These are phyloP conservation scores for Penicillium roqueforti DNA, from an alignment of 495 filamentous ascomycete genomes.

Conservation along the genomic window DNA sequence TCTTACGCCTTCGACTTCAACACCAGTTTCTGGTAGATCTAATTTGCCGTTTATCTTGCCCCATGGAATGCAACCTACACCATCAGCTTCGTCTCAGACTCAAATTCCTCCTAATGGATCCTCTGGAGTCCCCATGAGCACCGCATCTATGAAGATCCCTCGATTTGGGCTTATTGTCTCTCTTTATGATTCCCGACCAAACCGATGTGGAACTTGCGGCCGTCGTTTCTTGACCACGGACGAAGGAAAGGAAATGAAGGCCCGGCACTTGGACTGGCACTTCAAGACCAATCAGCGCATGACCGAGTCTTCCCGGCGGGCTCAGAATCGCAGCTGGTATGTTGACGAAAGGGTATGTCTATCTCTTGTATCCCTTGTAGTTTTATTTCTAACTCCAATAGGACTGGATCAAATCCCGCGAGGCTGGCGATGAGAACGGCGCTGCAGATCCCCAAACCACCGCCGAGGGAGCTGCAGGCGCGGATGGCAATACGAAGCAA, in stretches of 20 bases:
- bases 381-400: conserved; percentile 21
- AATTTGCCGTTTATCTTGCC: conserved; percentile 41
- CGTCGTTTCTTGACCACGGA: conserved; percentile 75
- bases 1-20: conserved; percentile 20
- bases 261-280: conserved; percentile 96
- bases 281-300: conserved; percentile 90
- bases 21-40: conserved; percentile 21
- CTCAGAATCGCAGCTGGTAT: conserved; percentile 88
- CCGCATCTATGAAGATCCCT: conserved; percentile 73
- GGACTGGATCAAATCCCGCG: conserved; percentile 87
- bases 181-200: conserved; percentile 74
- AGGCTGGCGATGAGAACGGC: conserved; percentile 61
- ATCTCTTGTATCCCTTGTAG: background rate
- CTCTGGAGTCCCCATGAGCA: conserved; percentile 63
- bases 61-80: conserved; percentile 37
- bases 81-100: conserved; percentile 29
- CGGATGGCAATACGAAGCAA: conserved; percentile 42
- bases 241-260: conserved; percentile 77
- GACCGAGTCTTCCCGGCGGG: conserved; percentile 72
- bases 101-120: conserved; percentile 28
- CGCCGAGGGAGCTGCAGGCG: conserved; percentile 29
- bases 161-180: conserved; percentile 66
- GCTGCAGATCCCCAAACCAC: conserved; percentile 40
- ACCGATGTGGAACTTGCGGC: conserved; percentile 87
- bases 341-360: conserved; percentile 79